Evolutionary conservation across 208 protist genomes (phyloP), one percentile per base, ranked within the genome.

Genomic region (Crithidia acanthocephali): DNA sequence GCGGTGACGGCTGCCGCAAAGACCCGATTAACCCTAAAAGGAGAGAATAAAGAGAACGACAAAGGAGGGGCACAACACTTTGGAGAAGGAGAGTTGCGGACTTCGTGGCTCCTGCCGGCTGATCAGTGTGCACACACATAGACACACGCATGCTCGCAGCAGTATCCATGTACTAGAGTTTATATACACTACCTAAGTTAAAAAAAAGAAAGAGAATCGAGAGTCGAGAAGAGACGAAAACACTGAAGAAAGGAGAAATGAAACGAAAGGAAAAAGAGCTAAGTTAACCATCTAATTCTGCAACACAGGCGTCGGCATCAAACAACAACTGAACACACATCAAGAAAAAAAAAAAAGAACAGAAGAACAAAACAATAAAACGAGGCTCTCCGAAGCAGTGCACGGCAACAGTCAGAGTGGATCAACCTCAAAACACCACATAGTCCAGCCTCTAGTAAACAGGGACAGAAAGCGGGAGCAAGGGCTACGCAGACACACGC

Each of bases 141-240:
- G 4, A 68, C 20, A 58, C 18, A 65, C 40, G 32, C 20, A 48
- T 20, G 48, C 44, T 22, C 16, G 48, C 48, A 53, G 6, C 22
- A 53, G 15, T 8, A 28, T 30, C 48, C 2, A 30, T 47, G 33
- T 55, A 57, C 28, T 37, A 57, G 37, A 10, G 15, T 32, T n/a
- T 37, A 57, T 37, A 57, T 37, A 57, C 52, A 57, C 52, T 57
- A 37, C 52, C 52, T 57, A 57, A 57, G 13, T 30, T 5, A 40
- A 28, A 45, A 60, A 60, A n/a, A 28, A 45, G 16, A 28, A 23
- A 47, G n/a, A 33, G 22, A 25, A 32, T 40, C 8, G 25, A 55
- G 0, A 37, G n/a, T 2, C 16, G 37, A 58, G 25, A 40, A 37
- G 37, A 58, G 9, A 16, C 10, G 15, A 18, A 58, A 6, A 37